Conservation (phyloP, 306 rosid genomes). For the Cucurbita maxima region DNA sequence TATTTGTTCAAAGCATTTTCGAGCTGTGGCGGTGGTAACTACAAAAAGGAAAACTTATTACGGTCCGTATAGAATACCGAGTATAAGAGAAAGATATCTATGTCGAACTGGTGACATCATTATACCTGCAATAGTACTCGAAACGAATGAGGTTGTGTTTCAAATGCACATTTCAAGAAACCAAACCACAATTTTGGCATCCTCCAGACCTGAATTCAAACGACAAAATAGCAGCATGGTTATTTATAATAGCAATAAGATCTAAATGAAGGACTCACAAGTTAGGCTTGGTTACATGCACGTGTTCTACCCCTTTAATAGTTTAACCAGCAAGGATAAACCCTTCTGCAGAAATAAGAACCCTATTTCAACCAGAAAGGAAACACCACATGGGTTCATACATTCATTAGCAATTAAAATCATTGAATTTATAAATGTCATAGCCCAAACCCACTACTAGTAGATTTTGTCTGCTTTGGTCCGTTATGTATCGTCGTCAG, state of each 20-base stretch:
- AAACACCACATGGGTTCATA: neutral
- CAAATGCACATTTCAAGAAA: constrained; percentile 89
- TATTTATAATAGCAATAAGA: neutral
- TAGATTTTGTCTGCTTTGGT: no score
- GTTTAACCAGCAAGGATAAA: neutral
- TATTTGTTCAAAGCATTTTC: constrained; percentile 80
- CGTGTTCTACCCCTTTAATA: neutral
- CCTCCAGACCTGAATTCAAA: constrained; percentile 69
- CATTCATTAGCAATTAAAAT: neutral
- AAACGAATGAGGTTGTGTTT: constrained; percentile 93
- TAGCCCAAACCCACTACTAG: no score
- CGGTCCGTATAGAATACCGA: neutral
- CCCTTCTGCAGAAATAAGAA: neutral
- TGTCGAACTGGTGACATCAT: neutral
- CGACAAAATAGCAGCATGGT: constrained; percentile 15
- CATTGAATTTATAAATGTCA: no score
- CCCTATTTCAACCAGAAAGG: neutral
- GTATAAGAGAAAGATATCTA: neutral
- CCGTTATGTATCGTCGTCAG: no score
- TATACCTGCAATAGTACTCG: constrained; percentile 72
- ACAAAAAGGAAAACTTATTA: constrained; percentile 12
- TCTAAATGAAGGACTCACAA: neutral
- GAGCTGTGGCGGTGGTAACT: constrained; percentile 84
- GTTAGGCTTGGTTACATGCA: neutral
- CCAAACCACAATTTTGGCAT: constrained; percentile 98